Evolutionary conservation across 257 asterid species (phyloP).

Genomic region (Orobanche coerulescens): DNA sequence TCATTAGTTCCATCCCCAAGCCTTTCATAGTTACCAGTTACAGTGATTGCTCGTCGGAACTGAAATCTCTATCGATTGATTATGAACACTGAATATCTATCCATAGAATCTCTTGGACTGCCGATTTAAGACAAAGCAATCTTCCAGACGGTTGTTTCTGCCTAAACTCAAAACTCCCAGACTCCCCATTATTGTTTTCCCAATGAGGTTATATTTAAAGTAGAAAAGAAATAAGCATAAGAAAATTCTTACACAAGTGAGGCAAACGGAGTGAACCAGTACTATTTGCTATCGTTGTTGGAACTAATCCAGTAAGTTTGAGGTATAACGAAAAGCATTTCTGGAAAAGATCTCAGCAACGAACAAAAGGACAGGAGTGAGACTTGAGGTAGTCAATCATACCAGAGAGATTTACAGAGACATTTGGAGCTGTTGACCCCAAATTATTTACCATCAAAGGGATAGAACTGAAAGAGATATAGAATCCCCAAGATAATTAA

Average conservation of each 20-base stretch:
- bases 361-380: too few species aligned
- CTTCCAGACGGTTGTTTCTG: constrained; percentile 24
- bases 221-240: constrained; percentile 21
- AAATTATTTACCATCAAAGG: constrained; percentile 28
- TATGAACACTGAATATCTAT: constrained; percentile 19
- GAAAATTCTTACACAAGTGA: constrained; percentile 11
- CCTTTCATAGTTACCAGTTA: constrained; percentile 31
- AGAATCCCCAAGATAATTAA: too few species aligned
- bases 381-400: background rate
- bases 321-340: too few species aligned
- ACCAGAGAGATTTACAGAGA: constrained; percentile 13
- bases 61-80: constrained; percentile 5
- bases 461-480: constrained; percentile 22
- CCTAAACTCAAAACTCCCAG: constrained; percentile 31
- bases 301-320: background rate
- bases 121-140: constrained; percentile 33
- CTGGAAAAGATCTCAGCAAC: too few species aligned
- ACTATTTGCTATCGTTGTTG: constrained; percentile 13
- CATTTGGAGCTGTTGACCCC: constrained; percentile 15
- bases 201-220: constrained; percentile 26
- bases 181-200: constrained; percentile 1
- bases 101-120: constrained; percentile 32
- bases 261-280: too few species aligned
- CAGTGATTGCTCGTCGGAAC: background rate
- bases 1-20: constrained; percentile 23